phyloP scores from a whole-genome alignment of 2,329 filamentous ascomycete genomes.

The Colletotrichum eremochloae region DNA sequence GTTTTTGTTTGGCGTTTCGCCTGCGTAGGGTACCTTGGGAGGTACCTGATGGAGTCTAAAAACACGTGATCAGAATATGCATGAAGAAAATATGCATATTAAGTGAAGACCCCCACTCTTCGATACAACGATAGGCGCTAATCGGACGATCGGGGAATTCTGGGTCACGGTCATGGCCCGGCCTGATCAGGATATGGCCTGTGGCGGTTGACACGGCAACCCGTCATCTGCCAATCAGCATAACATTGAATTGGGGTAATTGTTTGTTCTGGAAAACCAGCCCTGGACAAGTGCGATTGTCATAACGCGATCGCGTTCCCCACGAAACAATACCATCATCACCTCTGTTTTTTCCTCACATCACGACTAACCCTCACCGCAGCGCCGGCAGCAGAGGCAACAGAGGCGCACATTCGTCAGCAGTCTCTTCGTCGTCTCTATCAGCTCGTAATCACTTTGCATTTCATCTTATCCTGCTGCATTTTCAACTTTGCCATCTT shows the following conservation, averaged over 20 bases:
- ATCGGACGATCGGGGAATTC: constrained; percentile 40
- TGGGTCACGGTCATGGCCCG: constrained; percentile 20
- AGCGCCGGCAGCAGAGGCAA: constrained; percentile 24
- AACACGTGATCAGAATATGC: background rate
- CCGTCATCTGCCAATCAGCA: constrained; percentile 27
- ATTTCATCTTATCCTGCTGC: constrained; percentile 28
- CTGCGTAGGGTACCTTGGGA: no score
- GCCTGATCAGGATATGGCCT: constrained; percentile 1
- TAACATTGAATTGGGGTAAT: constrained; percentile 34
- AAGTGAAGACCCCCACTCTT: background rate
- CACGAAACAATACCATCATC: constrained; percentile 34
- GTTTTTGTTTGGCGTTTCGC: background rate
- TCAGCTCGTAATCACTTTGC: constrained; percentile 21
- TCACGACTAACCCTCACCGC: constrained; percentile 32
- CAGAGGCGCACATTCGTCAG: constrained; percentile 8
- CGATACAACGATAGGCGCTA: constrained; percentile 34
- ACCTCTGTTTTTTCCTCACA: background rate
- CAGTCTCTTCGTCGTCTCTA: constrained; percentile 16
- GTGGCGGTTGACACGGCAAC: constrained; percentile 39
- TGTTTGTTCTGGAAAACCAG: constrained; percentile 38
- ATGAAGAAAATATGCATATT: background rate
- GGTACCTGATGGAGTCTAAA: no score
- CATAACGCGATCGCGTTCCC: constrained; percentile 42
- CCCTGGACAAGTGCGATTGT: constrained; percentile 35
- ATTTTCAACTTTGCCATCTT: constrained; percentile 25